Evolutionary conservation across 1,139 yeast genomes (phyloP), one percentile per base, ranked within the genome.

Genomic region (Yamadazyma oceani): DNA sequence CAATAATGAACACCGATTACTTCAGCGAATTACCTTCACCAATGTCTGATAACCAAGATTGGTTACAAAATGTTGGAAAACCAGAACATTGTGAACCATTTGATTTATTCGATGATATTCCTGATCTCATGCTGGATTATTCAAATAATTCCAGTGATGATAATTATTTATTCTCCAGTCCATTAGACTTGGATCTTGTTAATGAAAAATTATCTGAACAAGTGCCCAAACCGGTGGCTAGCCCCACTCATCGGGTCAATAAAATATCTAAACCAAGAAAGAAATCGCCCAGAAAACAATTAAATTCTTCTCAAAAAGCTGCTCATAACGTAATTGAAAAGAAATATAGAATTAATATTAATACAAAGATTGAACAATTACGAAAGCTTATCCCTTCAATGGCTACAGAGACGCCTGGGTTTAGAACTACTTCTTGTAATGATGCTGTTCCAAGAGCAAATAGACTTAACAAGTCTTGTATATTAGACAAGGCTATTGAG

Each of bases 311-410:
- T 44, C 88, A 82, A 59, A 80, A 82, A 48, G 80, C 79, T 51
- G 87, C 87, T 0, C 89, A 83, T 53, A 81, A 81, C 57, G 77
- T 78, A 54, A 81, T 82, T 45, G 88, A 78, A 53, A 81, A 82
- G 55, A 76, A 81, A 46, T 83, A 83, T 58, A 66, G 90, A 55
- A 81, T 82, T 41, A 83, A 82, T 55, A 82, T 83, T 51, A 83
- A 82, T 56, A 79, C 85, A 14, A 82, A 82, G 57, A 82, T 83
- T 42, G 84, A 84, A 9, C 80, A 79, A 16, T 59, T 82, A 38
- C 85, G 80, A 51, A 74, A 75, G 47, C 65, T 81, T 15, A 81
- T 82, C 21, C 87, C 87, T 11, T 76, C 82, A 74, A 75, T 80
- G 40, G 75, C 81, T 3, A 59, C 65, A 31, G 84, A 78, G 40